Percentiles rank a stretch among this genome's conserved stretches.
phyloP scores from a whole-genome alignment of 2,329 filamentous ascomycete species.

The Metarhizium sp. region DNA sequence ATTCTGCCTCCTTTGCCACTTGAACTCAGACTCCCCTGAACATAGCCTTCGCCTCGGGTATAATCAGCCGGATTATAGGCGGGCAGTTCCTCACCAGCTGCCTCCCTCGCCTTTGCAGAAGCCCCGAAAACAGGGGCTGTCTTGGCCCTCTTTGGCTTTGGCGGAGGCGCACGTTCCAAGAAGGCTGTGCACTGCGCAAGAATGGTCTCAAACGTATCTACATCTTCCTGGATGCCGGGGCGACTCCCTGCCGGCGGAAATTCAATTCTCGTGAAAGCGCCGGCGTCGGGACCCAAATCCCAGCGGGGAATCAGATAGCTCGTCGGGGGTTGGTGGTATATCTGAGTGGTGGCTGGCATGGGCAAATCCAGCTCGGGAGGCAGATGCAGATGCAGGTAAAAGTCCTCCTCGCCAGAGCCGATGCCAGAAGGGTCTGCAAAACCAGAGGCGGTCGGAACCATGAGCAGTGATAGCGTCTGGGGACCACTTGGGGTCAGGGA shows the following conservation, averaged over 20 bases:
- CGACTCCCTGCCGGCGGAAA: constrained; percentile 69
- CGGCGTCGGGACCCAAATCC: constrained; percentile 81
- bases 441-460: constrained; percentile 84
- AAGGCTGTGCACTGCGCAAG: constrained; percentile 97
- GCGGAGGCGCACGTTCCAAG: constrained; percentile 69
- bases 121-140: constrained; percentile 11
- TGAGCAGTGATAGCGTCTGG: constrained; percentile 85
- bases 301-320: constrained; percentile 94
- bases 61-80: constrained; percentile 77
- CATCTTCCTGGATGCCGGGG: constrained; percentile 73
- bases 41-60: constrained; percentile 71
- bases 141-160: constrained; percentile 27
- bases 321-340: constrained; percentile 87
- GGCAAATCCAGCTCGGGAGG: constrained; percentile 91
- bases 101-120: constrained; percentile 30
- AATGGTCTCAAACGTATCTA: constrained; percentile 96
- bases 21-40: constrained; percentile 49
- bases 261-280: constrained; percentile 87
- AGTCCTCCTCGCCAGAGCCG: constrained; percentile 68
- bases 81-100: constrained; percentile 36
- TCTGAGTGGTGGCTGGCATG: constrained; percentile 88
- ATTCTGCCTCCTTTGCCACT: constrained; percentile 59
- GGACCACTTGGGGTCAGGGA: constrained; percentile 76
- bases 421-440: constrained; percentile 48
- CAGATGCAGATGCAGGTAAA: constrained; percentile 91